Base-by-base conservation (phyloP, 2,329 filamentous ascomycete genomes). In the Pyricularia sp. region DNA sequence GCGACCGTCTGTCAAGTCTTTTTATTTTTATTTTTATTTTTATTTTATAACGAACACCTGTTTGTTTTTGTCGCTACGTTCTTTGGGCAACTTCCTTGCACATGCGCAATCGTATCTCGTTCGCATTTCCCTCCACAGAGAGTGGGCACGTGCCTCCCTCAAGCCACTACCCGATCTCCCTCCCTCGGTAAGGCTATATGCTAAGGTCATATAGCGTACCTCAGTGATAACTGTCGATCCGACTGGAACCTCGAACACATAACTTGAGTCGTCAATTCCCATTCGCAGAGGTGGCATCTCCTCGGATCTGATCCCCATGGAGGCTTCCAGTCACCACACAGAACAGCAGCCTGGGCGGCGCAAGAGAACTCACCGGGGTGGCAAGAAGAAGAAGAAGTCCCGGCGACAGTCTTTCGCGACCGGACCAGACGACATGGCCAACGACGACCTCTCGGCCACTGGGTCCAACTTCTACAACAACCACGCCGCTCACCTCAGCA, bases 401-500 rank as follows among this genome's bases (percentile, higher is more conserved):
- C 84, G 91, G 68, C 84, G 90, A 67, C 90, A 90, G 78, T 96
- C 91, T 9, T 96, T 96, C 72, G 88, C 89, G 28, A 80, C 83
- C 19, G 28, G n/a, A 77, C 84, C 0, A 78, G 84, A 87, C 53
- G 86, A 88, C 44, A 75, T 75, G 68, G 70, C 65, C 60, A 72
- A 69, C 66, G 75, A 72, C 60, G 70, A 71, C 26, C 68, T 68
- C 55, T 65, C 66, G 10, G 65, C 68, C 4, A 55, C 67, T 66
- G 70, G 72, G 62, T 65, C 75, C 65, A 73, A 78, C 66, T 81
- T 85, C 72, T 84, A 84, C 72, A 74, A 78, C 69, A 73, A 81
- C 66, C 75, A 78, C 63, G 72, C 79, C 8, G 76, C 78, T 60
- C 91, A 89, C 72, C 73, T 87, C 68, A 97, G 93, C 77, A 87